Evolutionary conservation across 176 grass and related monocot genomes (phyloP).

Genomic region (Rhipidocladum racemiflorum): DNA sequence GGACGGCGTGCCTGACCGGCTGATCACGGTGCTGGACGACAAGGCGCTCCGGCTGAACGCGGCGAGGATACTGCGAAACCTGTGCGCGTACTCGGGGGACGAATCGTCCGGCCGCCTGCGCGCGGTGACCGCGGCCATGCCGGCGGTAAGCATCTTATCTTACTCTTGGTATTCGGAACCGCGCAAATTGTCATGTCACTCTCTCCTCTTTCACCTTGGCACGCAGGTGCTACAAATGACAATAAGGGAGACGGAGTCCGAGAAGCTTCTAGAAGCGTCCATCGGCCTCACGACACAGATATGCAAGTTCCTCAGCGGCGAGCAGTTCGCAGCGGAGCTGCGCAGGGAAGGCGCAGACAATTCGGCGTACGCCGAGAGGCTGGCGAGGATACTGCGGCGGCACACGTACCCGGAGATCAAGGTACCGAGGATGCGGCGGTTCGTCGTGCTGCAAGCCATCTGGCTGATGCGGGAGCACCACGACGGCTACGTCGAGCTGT

Average conservation of each 20-base stretch:
- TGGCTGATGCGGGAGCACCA: constrained; percentile 29
- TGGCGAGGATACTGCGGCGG: constrained; percentile 33
- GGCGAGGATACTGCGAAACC: constrained; percentile 51
- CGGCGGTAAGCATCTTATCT: constrained; percentile 18
- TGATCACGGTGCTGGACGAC: constrained; percentile 27
- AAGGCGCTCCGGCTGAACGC: constrained; percentile 31
- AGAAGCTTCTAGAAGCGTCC: constrained; percentile 35
- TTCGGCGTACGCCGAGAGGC: constrained; percentile 45
- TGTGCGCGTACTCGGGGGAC: constrained; percentile 39
- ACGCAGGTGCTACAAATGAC: too few species aligned
- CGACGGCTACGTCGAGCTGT: neutral
- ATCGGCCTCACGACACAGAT: constrained; percentile 52
- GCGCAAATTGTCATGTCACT: too few species aligned
- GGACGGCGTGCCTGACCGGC: constrained; percentile 22
- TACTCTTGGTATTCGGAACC: too few species aligned
- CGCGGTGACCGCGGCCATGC: constrained; percentile 30
- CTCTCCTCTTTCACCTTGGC: too few species aligned
- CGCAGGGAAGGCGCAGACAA: constrained; percentile 24
- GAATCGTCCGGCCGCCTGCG: constrained; percentile 7
- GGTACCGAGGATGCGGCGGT: constrained; percentile 50
- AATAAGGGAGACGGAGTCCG: too few species aligned
- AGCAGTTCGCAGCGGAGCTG: constrained; percentile 10
- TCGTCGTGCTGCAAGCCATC: constrained; percentile 26
- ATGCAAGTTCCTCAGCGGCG: constrained; percentile 28
- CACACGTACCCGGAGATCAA: constrained; percentile 22